Evolutionary conservation across 2,329 filamentous ascomycete genomes (phyloP).

Genomic region (Cytospora paraplurivora): DNA sequence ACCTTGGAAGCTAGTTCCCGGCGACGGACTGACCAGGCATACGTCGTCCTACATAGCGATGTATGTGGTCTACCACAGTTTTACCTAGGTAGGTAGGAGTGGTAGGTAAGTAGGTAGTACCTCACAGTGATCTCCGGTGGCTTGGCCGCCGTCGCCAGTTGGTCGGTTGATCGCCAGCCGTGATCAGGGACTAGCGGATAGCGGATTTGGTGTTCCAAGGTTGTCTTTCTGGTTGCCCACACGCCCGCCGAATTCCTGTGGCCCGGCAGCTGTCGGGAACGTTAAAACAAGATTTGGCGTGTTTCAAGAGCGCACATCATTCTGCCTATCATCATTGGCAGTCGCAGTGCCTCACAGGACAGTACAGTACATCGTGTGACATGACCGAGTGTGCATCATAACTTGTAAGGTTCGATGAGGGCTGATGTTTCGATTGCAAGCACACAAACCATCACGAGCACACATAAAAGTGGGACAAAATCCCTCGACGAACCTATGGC

Average conservation of each 20-base stretch:
- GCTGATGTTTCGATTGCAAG: constrained; percentile 3
- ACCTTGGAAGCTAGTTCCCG: background rate
- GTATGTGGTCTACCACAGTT: no score
- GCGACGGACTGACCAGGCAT: background rate
- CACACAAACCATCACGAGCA: constrained; percentile 5
- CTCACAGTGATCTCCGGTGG: constrained; percentile 12
- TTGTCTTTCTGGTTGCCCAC: constrained; percentile 9
- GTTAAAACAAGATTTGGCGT: constrained; percentile 24
- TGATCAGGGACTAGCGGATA: constrained; percentile 17
- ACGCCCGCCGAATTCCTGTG: constrained; percentile 5
- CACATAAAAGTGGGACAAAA: constrained; percentile 12
- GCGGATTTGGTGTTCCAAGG: background rate
- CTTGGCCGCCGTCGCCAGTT: constrained; percentile 11
- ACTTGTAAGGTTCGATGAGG: background rate
- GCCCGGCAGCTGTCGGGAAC: background rate
- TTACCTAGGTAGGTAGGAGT: no score
- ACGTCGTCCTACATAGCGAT: background rate
- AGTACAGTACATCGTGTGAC: background rate
- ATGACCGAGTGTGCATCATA: background rate
- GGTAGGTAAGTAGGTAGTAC: background rate
- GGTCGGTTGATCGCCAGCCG: constrained; percentile 19
- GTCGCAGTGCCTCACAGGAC: background rate
- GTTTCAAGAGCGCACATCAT: constrained; percentile 21
- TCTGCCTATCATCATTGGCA: background rate
- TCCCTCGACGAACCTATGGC: constrained; percentile 6